Evolutionary conservation across 2,329 filamentous ascomycete genomes (phyloP).

Genomic region (Alternaria sp.): DNA sequence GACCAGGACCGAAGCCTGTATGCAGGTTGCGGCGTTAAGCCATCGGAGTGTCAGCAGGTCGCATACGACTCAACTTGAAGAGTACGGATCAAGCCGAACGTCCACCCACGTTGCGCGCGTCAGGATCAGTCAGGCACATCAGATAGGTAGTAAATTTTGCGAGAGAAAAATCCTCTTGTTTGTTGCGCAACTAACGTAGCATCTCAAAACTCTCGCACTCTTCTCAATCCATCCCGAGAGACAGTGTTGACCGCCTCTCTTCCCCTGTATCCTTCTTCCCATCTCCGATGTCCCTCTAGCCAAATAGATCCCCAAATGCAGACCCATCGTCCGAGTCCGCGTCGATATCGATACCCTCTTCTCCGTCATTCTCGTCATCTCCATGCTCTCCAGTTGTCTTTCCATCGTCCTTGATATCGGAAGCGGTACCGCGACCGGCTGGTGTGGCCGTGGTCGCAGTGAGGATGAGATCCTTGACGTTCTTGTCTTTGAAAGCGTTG

Average conservation of each 20-base stretch:
- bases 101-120: background rate
- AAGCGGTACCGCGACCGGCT: background rate
- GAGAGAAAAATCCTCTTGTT: background rate
- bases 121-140: background rate
- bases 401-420: background rate
- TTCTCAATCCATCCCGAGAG: background rate
- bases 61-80: background rate
- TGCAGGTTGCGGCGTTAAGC: background rate
- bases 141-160: background rate
- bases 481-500: constrained; percentile 93
- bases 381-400: background rate
- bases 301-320: background rate
- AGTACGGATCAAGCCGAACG: background rate
- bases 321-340: constrained; percentile 4
- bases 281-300: accelerated
- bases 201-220: background rate
- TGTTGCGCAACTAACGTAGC: background rate
- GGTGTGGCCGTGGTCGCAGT: constrained; percentile 71
- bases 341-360: constrained; percentile 14
- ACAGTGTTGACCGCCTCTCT: too few relatives aligned
- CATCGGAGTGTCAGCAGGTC: background rate
- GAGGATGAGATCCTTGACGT: constrained; percentile 84
- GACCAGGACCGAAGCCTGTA: background rate
- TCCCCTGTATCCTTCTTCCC: too few relatives aligned
- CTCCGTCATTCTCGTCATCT: constrained; percentile 3